Conservation (phyloP, 345 rosid genomes). For the Salix suchowensis region DNA sequence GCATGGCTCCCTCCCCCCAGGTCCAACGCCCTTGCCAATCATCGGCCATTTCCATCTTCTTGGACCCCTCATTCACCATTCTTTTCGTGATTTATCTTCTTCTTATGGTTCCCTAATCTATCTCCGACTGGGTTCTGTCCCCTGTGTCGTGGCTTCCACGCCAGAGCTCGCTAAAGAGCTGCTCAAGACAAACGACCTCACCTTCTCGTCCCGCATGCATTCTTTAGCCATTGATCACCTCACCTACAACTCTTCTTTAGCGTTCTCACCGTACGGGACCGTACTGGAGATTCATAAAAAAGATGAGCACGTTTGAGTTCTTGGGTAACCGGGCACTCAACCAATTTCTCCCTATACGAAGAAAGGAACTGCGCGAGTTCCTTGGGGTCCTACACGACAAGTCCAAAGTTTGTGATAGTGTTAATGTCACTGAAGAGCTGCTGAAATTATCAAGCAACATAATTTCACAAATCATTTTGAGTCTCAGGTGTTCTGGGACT, state of each 20-base stretch:
- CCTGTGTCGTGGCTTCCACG: slow-evolving; percentile 33
- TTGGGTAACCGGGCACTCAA: slow-evolving; percentile 31
- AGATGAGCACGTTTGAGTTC: slow-evolving; percentile 39
- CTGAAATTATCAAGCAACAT: slow-evolving; percentile 35
- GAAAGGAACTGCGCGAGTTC: slow-evolving; percentile 19
- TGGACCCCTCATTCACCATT: slow-evolving; percentile 32
- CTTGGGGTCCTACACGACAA: slow-evolving; percentile 12
- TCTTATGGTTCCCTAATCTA: slow-evolving; percentile 31
- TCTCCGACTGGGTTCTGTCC: slow-evolving; percentile 35
- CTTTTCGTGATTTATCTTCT: slow-evolving; percentile 22
- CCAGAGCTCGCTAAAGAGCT: slow-evolving; percentile 36
- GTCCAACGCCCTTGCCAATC: slow-evolving; percentile 36
- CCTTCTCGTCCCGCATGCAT: slow-evolving; percentile 31
- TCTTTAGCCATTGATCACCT: slow-evolving; percentile 33
- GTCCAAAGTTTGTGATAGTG: slow-evolving; percentile 10
- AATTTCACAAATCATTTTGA: slow-evolving; percentile 44
- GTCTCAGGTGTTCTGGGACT: slow-evolving; percentile 32
- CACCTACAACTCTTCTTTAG: slow-evolving; percentile 41
- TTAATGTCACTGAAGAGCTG: slow-evolving; percentile 41
- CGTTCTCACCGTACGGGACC: slow-evolving; percentile 43
- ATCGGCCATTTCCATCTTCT: slow-evolving; percentile 49
- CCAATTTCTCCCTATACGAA: slow-evolving; percentile 36
- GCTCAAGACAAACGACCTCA: slow-evolving; percentile 34
- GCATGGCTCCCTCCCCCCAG: slow-evolving; percentile 26
- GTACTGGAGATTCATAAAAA: slow-evolving; percentile 47